Base-by-base conservation (phyloP, 177 flowering plant species). In the Telopea speciosissima region DNA sequence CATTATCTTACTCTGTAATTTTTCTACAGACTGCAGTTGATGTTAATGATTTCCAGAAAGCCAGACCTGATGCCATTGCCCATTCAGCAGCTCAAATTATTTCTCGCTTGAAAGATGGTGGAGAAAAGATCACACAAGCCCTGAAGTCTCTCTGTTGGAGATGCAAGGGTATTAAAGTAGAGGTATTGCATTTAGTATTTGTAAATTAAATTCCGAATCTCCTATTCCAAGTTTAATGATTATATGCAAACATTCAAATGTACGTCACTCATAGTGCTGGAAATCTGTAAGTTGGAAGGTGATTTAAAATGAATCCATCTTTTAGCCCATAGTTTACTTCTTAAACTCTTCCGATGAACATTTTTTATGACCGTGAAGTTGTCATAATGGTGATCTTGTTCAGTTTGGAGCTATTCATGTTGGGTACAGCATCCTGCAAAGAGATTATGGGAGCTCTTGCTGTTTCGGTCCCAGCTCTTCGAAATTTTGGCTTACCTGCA, bases 81-180 rank as follows among this genome's bases (percentile, higher is more conserved):
- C 92, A 88, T 79, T 87, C 90, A 14, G 90, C 96, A 26, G 78
- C 84, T 63, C 90, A 90, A 71, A 92, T 94, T 70, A 81, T 94
- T 60, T 79, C 91, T 73, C 94, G 90, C n/a, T 61, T 94, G 25
- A 87, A 90, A 81, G 93, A 86, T 72, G 93, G 88, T 67, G 98
- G 92, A 58, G 97, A 91, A 67, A 89, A 88, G 81, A 85, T 86
- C 45, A 75, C 75, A 42, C 86, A 88, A 58, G 97, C 97, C 68
- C 89, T 94, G 36, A 89, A 84, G 75, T 88, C 93, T 62, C 84
- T 91, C 17, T 94, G 98, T 76, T 88, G 88, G 89, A 94, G 92
- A 83, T 73, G 79, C 66, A 90, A 90, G 83, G 95, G 97, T 65
- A 83, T 94, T 76, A 88, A 86, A 82, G 97, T 85, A 26, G 95